A percentile compares a stretch with the other conserved stretches of the same genome.
These are phyloP conservation scores for Fusarium beomiforme DNA, from an alignment of 2,329 filamentous ascomycete species.

Conservation along the genomic window DNA sequence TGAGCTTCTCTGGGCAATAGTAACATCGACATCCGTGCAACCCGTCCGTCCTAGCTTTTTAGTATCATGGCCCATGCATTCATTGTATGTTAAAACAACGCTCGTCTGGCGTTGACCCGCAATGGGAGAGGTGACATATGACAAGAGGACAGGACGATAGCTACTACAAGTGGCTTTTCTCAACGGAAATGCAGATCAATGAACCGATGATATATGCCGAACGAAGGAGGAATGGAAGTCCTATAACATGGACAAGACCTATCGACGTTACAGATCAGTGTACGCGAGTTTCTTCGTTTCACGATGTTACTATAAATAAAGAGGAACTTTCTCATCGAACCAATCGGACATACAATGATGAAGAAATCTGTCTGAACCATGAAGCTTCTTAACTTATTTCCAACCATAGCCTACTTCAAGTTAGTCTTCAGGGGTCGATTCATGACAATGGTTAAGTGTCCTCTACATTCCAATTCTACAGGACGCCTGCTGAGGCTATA, in stretches of 20 bases:
- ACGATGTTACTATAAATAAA: conserved; percentile 10
- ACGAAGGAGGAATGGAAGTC: not conserved
- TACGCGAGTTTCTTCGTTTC: conserved; percentile 8
- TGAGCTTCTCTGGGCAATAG: not conserved
- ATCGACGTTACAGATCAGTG: not conserved
- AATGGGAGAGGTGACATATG: not conserved
- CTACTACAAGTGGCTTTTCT: not conserved
- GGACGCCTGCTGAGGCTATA: not conserved
- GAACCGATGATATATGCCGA: conserved; percentile 1
- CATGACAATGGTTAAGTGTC: not conserved
- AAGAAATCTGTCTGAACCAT: not conserved
- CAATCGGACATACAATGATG: not conserved
- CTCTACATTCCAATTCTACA: not conserved
- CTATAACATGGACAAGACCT: not conserved
- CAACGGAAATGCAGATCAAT: not conserved
- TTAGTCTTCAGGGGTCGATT: not conserved
- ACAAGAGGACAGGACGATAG: too few species aligned
- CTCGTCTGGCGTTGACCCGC: conserved; percentile 12
- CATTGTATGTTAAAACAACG: not conserved
- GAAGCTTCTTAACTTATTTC: not conserved
- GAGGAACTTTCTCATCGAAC: not conserved
- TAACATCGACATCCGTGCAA: conserved; percentile 22
- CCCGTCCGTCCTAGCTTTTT: not conserved
- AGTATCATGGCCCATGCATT: not conserved
- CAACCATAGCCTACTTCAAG: not conserved